Conservation (phyloP, 441 rosid genomes). For the Brassica balearica region DNA sequence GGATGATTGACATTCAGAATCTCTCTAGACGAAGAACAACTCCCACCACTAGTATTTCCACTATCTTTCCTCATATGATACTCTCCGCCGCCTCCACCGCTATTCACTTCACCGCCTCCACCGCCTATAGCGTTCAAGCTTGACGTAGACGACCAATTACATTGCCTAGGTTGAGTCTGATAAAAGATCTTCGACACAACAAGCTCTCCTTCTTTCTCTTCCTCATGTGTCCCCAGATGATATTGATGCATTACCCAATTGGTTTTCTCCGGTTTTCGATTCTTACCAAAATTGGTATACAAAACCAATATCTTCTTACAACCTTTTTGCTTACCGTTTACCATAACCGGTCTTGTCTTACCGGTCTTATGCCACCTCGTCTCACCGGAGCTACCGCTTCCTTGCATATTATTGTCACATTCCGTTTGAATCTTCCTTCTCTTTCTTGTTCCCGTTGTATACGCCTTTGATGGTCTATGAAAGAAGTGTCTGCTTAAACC, state of each 20-base stretch:
- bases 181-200: conserved; percentile 97
- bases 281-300: conserved; percentile 94
- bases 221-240: conserved; percentile 91
- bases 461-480: conserved; percentile 97
- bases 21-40: conserved; percentile 74
- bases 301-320: conserved; percentile 95
- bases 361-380: conserved; percentile 99
- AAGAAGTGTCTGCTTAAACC: conserved; percentile 97
- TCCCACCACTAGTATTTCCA: conserved; percentile 62
- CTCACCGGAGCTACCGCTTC: conserved; percentile 66
- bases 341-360: conserved; percentile 95
- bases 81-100: conserved; percentile 65
- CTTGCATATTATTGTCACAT: conserved; percentile 71
- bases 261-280: conserved; percentile 95
- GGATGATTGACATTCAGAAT: conserved; percentile 42
- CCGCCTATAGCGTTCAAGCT: conserved; percentile 54
- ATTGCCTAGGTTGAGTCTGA: conserved; percentile 97
- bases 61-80: conserved; percentile 67
- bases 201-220: conserved; percentile 98
- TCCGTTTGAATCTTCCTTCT: conserved; percentile 94
- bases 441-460: conserved; percentile 97
- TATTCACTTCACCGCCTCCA: conserved; percentile 55
- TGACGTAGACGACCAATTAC: conserved; percentile 77
- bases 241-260: conserved; percentile 99
- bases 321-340: conserved; percentile 89